These are phyloP conservation scores for Tylopilus rubrobrunneus DNA, from an alignment of 768 basidiomycete genomes.

Conservation along the genomic window DNA sequence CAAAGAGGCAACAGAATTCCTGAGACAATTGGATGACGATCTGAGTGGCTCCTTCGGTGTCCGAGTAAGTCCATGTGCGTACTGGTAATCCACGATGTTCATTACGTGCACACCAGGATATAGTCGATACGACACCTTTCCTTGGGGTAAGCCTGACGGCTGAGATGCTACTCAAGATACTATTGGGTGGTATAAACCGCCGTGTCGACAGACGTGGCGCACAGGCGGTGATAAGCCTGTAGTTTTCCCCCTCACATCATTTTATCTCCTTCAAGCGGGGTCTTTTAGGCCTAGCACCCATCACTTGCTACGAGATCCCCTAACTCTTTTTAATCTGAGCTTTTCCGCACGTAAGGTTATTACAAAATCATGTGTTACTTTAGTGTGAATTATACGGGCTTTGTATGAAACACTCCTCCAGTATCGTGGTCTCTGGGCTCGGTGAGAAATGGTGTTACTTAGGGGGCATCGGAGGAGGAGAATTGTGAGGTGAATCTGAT, in stretches of 20 bases:
- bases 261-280: not conserved
- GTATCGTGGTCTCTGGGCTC: no score
- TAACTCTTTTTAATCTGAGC: no score
- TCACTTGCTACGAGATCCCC: not conserved
- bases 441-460: no score
- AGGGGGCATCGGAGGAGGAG: no score
- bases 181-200: constrained; percentile 65
- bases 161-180: constrained; percentile 54
- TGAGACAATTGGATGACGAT: constrained; percentile 56
- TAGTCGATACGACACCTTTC: constrained; percentile 67
- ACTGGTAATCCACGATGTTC: not conserved
- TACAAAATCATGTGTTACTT: no score
- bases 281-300: not conserved
- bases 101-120: constrained; percentile 42
- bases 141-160: constrained; percentile 39
- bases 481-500: no score
- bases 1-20: constrained; percentile 38
- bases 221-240: constrained; percentile 20
- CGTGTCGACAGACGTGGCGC: constrained; percentile 38
- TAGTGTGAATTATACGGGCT: no score
- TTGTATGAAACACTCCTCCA: no score
- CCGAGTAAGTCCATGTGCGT: constrained; percentile 33
- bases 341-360: no score
- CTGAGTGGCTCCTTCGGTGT: constrained; percentile 40
- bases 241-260: not conserved